These are phyloP conservation scores for Vitis amurensis DNA, from an alignment of 164 flowering plant species.

Conservation along the genomic window DNA sequence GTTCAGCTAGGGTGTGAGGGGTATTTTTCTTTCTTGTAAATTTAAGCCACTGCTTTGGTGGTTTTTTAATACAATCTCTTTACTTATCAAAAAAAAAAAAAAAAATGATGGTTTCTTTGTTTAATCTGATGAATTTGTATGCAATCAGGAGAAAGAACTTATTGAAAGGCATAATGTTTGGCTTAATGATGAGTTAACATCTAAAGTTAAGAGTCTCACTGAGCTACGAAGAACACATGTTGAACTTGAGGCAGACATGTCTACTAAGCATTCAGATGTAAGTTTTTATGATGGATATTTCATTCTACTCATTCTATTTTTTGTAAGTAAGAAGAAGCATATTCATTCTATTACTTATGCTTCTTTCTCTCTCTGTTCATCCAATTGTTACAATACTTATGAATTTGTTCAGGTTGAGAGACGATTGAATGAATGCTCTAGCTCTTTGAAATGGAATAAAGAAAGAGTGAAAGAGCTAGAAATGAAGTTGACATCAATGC, in stretches of 20 bases:
- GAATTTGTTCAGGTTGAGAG: constrained; percentile 54
- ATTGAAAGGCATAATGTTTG: constrained; percentile 81
- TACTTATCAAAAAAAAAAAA: no score
- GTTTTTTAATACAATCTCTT: no score
- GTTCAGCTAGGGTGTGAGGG: no score
- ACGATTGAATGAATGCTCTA: constrained; percentile 58
- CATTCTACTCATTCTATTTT: background rate
- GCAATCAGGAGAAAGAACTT: constrained; percentile 86
- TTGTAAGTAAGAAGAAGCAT: background rate
- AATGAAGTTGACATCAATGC: constrained; percentile 53
- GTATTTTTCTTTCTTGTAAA: no score
- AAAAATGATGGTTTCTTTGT: background rate
- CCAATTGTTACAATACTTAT: background rate
- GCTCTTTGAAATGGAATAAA: constrained; percentile 59
- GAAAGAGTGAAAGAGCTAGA: constrained; percentile 78
- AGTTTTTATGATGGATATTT: constrained; percentile 7
- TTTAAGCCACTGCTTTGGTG: no score
- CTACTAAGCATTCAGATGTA: constrained; percentile 75
- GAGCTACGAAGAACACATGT: constrained; percentile 56
- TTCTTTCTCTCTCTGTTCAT: background rate
- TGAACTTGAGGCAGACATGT: constrained; percentile 80
- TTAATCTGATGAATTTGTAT: constrained; percentile 13
- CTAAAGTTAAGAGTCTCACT: constrained; percentile 51
- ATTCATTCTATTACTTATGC: background rate
- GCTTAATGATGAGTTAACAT: constrained; percentile 86